phyloP scores from a whole-genome alignment of 1,139 yeast species.

The Zhuliangozyma blackwelliae region DNA sequence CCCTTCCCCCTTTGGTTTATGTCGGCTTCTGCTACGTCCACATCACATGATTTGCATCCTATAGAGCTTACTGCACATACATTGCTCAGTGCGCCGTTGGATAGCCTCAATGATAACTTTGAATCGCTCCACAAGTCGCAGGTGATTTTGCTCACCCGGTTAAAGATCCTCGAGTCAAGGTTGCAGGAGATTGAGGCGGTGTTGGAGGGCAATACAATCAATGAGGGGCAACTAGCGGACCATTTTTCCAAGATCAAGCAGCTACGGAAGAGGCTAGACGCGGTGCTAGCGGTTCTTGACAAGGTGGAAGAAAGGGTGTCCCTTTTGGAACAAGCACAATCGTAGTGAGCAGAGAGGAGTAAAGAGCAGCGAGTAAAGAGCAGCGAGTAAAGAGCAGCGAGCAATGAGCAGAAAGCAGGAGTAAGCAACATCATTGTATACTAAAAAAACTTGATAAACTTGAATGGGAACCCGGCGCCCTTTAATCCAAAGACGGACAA shows the following conservation, averaged over 20 bases:
- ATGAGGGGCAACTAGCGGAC: constrained; percentile 21
- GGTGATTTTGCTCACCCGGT: constrained; percentile 45
- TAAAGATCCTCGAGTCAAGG: constrained; percentile 39
- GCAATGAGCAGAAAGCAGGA: not conserved
- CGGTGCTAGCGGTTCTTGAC: constrained; percentile 25
- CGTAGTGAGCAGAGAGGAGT: too few relatives aligned
- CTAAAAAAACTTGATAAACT: constrained; percentile 28
- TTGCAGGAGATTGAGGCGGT: constrained; percentile 22
- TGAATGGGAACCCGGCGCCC: constrained; percentile 60
- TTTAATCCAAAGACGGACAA: constrained; percentile 55
- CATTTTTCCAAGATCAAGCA: constrained; percentile 29
- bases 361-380: too few relatives aligned
- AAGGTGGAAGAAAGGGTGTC: constrained; percentile 32
- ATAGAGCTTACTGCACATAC: constrained; percentile 55
- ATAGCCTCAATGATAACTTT: constrained; percentile 46
- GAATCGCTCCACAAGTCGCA: constrained; percentile 56
- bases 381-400: too few relatives aligned
- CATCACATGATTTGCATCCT: constrained; percentile 39
- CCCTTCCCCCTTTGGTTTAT: too few relatives aligned
- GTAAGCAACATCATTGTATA: not conserved
- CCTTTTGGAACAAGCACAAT: not conserved
- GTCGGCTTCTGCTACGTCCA: too few relatives aligned
- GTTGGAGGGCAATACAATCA: constrained; percentile 12
- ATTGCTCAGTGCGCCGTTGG: constrained; percentile 50
- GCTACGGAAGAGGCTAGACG: constrained; percentile 31